Evolutionary conservation across 257 asterid species (phyloP).

Genomic region (Gardenia jasminoides): DNA sequence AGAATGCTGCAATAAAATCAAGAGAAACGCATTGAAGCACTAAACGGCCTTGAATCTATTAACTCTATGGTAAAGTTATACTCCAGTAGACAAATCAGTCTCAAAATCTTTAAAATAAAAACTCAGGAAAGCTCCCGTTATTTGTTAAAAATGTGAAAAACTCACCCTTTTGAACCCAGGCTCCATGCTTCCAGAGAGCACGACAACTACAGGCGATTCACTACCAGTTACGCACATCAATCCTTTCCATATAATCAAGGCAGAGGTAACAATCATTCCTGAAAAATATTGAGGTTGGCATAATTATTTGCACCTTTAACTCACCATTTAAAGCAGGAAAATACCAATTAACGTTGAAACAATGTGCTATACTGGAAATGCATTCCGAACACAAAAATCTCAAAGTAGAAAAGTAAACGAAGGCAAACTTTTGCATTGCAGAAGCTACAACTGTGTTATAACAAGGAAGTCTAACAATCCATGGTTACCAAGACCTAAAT

Average conservation of each 20-base stretch:
- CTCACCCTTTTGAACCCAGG: conserved; percentile 98
- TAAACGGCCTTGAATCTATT: not conserved
- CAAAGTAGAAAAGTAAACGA: too few species aligned
- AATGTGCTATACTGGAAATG: too few species aligned
- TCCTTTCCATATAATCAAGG: conserved; percentile 97
- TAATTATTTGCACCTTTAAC: not conserved
- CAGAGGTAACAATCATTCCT: conserved; percentile 98
- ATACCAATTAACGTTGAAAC: not conserved
- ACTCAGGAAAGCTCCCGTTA: too few species aligned
- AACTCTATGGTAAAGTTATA: not conserved
- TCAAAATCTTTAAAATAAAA: not conserved
- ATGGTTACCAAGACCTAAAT: not conserved
- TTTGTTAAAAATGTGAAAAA: not conserved
- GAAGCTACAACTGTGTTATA: too few species aligned
- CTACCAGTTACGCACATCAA: conserved; percentile 95
- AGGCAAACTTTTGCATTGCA: not conserved
- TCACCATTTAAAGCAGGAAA: not conserved
- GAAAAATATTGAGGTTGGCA: conserved; percentile 22
- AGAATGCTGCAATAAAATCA: not conserved
- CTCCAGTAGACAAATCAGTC: not conserved
- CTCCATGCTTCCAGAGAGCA: conserved; percentile 99
- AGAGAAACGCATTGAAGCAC: too few species aligned
- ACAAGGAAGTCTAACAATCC: too few species aligned
- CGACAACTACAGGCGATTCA: conserved; percentile 98
- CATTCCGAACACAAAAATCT: not conserved